phyloP scores from a whole-genome alignment of 306 rosid species.

The Prunus fruticosa region DNA sequence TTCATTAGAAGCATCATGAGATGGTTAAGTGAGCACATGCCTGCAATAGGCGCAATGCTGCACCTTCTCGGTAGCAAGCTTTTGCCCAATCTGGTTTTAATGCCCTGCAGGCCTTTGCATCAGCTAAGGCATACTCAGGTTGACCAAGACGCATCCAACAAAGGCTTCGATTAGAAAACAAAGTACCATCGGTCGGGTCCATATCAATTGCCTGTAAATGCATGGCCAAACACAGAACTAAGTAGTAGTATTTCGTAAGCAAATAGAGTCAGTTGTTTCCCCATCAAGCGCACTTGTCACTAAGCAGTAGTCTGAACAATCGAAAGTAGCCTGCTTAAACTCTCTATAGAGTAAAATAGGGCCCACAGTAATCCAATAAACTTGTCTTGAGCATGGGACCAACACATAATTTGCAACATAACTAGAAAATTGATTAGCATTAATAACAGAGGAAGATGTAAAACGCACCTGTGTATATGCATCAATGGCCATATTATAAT shows the following conservation, averaged over 20 bases:
- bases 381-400: background rate
- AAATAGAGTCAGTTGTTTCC: background rate
- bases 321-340: background rate
- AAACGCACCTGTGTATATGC: constrained; percentile 79
- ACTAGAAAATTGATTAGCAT: constrained; percentile 14
- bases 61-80: constrained; percentile 97
- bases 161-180: constrained; percentile 86
- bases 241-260: background rate
- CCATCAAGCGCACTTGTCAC: background rate
- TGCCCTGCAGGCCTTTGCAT: constrained; percentile 83
- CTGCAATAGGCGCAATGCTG: constrained; percentile 86
- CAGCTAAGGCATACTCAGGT: constrained; percentile 82
- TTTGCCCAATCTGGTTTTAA: constrained; percentile 91
- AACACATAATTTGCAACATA: constrained; percentile 7
- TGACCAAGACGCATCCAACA: constrained; percentile 86
- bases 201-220: constrained; percentile 77
- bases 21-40: constrained; percentile 36
- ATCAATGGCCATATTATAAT: constrained; percentile 63
- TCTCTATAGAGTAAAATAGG: background rate
- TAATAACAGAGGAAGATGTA: constrained; percentile 10
- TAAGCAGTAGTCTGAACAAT: background rate
- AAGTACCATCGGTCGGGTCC: constrained; percentile 60
- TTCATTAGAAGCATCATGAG: background rate
- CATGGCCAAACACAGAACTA: constrained; percentile 13
- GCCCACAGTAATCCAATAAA: background rate